Evolutionary conservation across 768 basidiomycete species (phyloP), one percentile per base, ranked within the genome.

Genomic region (Steccherinum ochraceum): DNA sequence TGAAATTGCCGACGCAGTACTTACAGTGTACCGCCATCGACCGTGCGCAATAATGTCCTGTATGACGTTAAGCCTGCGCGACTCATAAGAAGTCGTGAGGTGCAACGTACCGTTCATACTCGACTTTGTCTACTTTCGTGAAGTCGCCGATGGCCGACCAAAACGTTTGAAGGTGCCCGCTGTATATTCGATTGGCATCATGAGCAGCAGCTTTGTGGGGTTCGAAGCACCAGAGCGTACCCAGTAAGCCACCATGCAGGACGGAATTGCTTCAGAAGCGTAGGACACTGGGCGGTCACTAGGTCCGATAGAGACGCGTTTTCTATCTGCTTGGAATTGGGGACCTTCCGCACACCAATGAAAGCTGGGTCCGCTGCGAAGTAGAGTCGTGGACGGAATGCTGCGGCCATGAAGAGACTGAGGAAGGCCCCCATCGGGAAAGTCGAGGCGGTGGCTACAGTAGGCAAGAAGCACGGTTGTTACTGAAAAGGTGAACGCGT

Each of bases 21-120:
- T 57, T 59, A 85, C 84, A 86, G 53, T 21, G 83, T 85, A 5
- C 84, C 84, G 25, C 83, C 83, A 56, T 86, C 84, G 16, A 68
- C 62, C 18, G 81, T 64, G 16, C 71, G 70, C 43, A 86, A 62
- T 24, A 69, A 60, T 68, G 71, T 63, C 66, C 77, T 69, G 77
- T 73, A 10, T 39, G 11, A n/a, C n/a, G 35, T 39, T 39, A 11
- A 39, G 11, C n/a, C 49, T 20, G 25, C 5, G 12, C 11, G 3
- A 12, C 18, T 4, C 5, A 12, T 25, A 4, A n/a, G 18, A 21
- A 46, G n/a, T n/a, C n/a, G n/a, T n/a, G n/a, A n/a, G n/a, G n/a
- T 45, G 11, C 10, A 13, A 54, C 70, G 52, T 50, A 76, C 82
- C 82, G 72, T 46, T 77, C 68, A 61, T 84, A 86, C 50, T 67